These are phyloP conservation scores for Fomitopsis pulvina DNA, from an alignment of 768 basidiomycete genomes.

Conservation along the genomic window DNA sequence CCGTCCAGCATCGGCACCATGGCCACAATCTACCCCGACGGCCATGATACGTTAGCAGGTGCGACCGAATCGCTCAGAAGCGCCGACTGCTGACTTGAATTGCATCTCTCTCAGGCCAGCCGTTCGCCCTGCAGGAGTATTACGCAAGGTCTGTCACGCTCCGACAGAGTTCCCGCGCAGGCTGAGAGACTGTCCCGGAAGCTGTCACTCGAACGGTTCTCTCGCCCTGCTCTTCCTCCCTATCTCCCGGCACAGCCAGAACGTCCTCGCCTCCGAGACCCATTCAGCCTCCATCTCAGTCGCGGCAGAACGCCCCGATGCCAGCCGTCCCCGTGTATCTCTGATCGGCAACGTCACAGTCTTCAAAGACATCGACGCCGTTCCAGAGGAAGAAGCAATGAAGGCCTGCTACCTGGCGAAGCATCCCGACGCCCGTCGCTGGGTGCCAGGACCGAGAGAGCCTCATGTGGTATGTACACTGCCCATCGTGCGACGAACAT, in stretches of 20 bases:
- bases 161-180: not conserved
- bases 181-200: slow-evolving; percentile 15
- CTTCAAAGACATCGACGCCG: slow-evolving; percentile 25
- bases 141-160: slow-evolving; percentile 35
- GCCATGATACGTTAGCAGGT: slow-evolving; percentile 35
- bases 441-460: slow-evolving; percentile 42
- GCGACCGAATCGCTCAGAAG: slow-evolving; percentile 8
- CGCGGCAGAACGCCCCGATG: slow-evolving; percentile 32
- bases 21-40: slow-evolving; percentile 40
- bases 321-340: slow-evolving; percentile 40
- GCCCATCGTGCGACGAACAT: not conserved
- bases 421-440: slow-evolving; percentile 46
- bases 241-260: slow-evolving; percentile 47
- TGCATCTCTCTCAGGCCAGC: slow-evolving; percentile 27
- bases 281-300: slow-evolving; percentile 42
- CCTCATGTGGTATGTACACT: slow-evolving; percentile 37
- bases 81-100: not conserved
- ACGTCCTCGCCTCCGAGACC: slow-evolving; percentile 34
- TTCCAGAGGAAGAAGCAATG: slow-evolving; percentile 28
- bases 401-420: slow-evolving; percentile 35
- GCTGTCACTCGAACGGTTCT: slow-evolving; percentile 47
- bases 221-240: slow-evolving; percentile 45
- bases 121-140: slow-evolving; percentile 49
- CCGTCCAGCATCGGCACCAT: slow-evolving; percentile 36
- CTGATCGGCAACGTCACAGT: slow-evolving; percentile 44